These are phyloP conservation scores for Nicotiana sylvestris DNA, from an alignment of 257 asterid species.

Conservation along the genomic window DNA sequence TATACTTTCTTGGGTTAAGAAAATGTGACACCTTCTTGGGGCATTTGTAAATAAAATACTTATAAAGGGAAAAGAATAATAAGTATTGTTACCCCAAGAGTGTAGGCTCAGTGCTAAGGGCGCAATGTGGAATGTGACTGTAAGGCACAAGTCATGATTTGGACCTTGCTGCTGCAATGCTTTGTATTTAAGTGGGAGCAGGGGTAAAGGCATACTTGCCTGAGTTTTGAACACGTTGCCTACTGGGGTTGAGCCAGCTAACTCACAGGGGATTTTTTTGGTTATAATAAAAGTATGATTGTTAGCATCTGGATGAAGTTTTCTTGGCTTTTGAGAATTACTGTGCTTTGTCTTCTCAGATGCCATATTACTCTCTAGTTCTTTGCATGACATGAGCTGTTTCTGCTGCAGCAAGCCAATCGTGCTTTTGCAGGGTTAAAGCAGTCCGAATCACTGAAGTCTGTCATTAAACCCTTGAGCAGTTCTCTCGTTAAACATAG, in stretches of 20 bases:
- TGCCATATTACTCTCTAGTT: neutral
- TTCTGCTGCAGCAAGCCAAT: constrained; percentile 53
- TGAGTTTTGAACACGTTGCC: neutral
- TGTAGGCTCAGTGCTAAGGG: neutral
- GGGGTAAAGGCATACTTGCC: neutral
- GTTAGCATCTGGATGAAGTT: neutral
- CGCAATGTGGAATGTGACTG: neutral
- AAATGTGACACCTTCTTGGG: neutral
- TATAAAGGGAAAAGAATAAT: neutral
- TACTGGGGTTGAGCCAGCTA: neutral
- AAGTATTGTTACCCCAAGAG: neutral
- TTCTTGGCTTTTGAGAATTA: neutral
- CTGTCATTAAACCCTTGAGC: constrained; percentile 41
- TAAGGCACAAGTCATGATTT: neutral
- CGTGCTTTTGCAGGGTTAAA: constrained; percentile 49
- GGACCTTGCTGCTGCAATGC: neutral
- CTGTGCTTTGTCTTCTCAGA: constrained; percentile 4
- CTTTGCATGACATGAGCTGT: constrained; percentile 15
- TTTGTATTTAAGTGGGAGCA: neutral
- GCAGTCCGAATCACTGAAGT: constrained; percentile 43
- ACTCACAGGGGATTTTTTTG: neutral
- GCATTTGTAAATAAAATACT: neutral
- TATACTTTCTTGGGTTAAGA: neutral
- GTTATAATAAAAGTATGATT: neutral
- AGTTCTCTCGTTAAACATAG: constrained; percentile 55